These are phyloP conservation scores for Samsoniella hepiali DNA, from an alignment of 2,329 filamentous ascomycete species.

Conservation along the genomic window DNA sequence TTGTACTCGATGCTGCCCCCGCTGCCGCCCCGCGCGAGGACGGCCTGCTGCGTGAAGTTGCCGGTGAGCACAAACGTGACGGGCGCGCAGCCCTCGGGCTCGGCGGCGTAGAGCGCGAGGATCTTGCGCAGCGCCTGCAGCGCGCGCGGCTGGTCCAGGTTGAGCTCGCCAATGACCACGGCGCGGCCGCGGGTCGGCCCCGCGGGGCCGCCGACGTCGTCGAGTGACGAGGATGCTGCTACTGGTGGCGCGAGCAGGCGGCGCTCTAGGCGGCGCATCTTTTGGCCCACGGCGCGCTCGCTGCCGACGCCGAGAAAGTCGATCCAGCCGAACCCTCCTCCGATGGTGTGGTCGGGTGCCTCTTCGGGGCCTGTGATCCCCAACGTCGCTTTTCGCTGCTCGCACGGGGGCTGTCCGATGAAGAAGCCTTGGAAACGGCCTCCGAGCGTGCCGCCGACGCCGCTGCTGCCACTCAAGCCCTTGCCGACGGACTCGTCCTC, in stretches of 20 bases:
- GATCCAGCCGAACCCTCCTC: conserved; percentile 91
- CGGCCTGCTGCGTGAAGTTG: conserved; percentile 70
- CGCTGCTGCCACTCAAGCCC: conserved; percentile 70
- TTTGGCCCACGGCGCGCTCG: conserved; percentile 74
- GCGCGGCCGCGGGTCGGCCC: conserved; percentile 49
- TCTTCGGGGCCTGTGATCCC: conserved; percentile 62
- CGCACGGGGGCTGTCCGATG: conserved; percentile 86
- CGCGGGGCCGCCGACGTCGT: conserved; percentile 26
- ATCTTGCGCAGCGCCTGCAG: conserved; percentile 79
- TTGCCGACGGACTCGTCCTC: conserved; percentile 71
- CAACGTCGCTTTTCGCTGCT: conserved; percentile 75
- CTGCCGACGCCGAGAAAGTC: conserved; percentile 92
- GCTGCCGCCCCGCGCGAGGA: conserved; percentile 65
- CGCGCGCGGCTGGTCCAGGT: conserved; percentile 79
- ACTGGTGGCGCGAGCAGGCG: conserved; percentile 53
- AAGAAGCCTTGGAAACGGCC: conserved; percentile 89
- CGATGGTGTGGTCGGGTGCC: conserved; percentile 60
- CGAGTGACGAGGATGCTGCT: background rate
- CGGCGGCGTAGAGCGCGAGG: conserved; percentile 67
- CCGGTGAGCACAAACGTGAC: conserved; percentile 80
- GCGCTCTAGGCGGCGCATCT: conserved; percentile 78
- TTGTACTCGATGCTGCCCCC: conserved; percentile 93
- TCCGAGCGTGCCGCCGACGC: conserved; percentile 87
- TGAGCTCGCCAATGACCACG: conserved; percentile 80
- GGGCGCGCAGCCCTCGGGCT: conserved; percentile 63